Base-by-base conservation (phyloP, 2,329 filamentous ascomycete species). In the Sclerotinia spermophila region DNA sequence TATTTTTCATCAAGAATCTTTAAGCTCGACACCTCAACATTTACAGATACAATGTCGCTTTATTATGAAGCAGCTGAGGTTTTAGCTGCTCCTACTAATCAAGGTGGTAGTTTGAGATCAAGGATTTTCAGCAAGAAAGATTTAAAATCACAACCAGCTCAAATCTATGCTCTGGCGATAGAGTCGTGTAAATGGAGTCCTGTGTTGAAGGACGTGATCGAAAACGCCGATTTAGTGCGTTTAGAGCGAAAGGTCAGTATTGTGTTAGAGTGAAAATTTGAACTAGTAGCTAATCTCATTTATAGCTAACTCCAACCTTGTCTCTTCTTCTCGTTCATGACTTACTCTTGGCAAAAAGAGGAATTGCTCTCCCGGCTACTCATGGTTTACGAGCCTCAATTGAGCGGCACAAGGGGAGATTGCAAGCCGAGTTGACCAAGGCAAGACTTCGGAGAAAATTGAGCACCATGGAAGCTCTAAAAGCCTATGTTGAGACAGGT, bases 131-230 rank as follows among this genome's bases (percentile, higher is more conserved):
- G 85, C 71, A 90, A 89, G 72, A 91, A 91, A 76, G 84, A 85
- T 11, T 82, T 93, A 75, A 97, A 95, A 78, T 94, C 92, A 24
- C 87, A 90, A 3, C 90, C 91, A 0, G 90, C 90, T 17, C 92
- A 96, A 79, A 84, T 98, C 11, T 98, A 96, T 79, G 96, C 96
- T 13, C 84, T 99, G 48, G 91, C 94, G 33, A 87, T 91, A 33
- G 94, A 98, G 81, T 89, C 92, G 1, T 90, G 91, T 75, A 98
- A 97, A 88, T 97, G 95, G 93, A 96, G 94, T 76, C 80, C 84
- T 5, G 85, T 97, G 3, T 82, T 99, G 62, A 93, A 93, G 77
- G 94, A 97, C 78, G 90, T 97, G n/a, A 88, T 99, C 78, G 93
- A 97, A 76, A 88, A 86, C 74, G 87, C 93, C 1, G 90, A 89